phyloP scores from a whole-genome alignment of 73 alveolate genomes.

The Paramecium biaurelia region DNA sequence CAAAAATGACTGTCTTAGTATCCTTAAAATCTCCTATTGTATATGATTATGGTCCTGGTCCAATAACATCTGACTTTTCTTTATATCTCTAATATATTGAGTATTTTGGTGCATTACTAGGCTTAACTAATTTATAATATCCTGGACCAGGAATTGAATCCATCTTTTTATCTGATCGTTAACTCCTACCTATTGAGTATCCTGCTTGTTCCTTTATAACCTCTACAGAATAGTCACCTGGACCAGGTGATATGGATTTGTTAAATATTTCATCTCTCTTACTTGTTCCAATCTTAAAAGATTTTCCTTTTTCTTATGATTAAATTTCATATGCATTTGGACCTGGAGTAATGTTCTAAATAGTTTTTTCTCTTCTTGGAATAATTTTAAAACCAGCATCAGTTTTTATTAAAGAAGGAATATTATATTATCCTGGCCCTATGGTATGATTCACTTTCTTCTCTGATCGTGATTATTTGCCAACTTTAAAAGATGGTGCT shows the following conservation, averaged over 20 bases:
- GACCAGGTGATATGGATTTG: neutral
- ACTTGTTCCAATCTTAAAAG: neutral
- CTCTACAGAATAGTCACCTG: neutral
- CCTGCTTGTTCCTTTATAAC: neutral
- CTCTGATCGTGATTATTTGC: neutral
- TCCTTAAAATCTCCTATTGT: neutral
- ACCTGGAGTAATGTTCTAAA: neutral
- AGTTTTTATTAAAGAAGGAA: neutral
- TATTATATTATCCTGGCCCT: conserved; percentile 22
- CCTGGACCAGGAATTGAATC: conserved; percentile 35
- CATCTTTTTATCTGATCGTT: neutral
- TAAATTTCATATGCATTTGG: neutral
- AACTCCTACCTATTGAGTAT: neutral
- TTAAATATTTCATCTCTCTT: neutral
- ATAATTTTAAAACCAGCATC: neutral
- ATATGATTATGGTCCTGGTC: conserved; percentile 40
- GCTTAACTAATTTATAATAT: neutral
- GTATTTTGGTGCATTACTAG: conserved; percentile 1
- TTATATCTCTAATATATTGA: neutral
- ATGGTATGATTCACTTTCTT: neutral
- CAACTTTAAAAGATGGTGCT: neutral
- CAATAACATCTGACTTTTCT: neutral
- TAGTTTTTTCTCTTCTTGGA: neutral
- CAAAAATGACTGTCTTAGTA: neutral
- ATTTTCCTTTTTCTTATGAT: neutral